phyloP scores from a whole-genome alignment of 805 yeast species.

The Hanseniaspora meyeri region DNA sequence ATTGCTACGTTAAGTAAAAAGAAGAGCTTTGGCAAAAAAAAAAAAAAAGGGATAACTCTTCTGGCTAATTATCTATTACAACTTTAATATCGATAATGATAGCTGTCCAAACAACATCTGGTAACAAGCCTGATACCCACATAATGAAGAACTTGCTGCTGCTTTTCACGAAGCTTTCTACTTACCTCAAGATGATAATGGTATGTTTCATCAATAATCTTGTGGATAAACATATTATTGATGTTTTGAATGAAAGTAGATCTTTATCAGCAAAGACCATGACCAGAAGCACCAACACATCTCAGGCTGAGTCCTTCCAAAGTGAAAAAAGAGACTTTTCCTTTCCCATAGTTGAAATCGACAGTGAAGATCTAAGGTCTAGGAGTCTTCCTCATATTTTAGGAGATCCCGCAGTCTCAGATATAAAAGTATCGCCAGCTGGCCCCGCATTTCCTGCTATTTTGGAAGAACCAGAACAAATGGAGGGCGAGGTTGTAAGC shows the following conservation, averaged over 20 bases:
- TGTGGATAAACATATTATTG: not conserved
- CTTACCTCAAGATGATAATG: conserved; percentile 6
- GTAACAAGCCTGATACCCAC: not conserved
- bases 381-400: not conserved
- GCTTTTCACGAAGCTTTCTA: conserved; percentile 1
- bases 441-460: conserved; percentile 1
- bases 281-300: not conserved
- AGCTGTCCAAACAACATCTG: no score
- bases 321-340: not conserved
- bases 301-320: not conserved
- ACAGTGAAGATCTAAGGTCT: not conserved
- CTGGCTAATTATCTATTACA: no score
- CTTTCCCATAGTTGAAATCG: not conserved
- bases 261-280: not conserved
- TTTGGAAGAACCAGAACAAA: not conserved
- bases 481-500: not conserved
- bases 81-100: no score
- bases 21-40: no score
- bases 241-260: conserved; percentile 1
- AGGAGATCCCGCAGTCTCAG: not conserved
- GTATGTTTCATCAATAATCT: conserved; percentile 12
- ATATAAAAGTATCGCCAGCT: not conserved
- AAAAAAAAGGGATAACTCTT: no score
- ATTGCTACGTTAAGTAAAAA: no score
- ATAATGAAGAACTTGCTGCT: not conserved